Evolutionary conservation across 352 stramenopile species (phyloP), one percentile per base, ranked within the genome.

Genomic region (Ochromonadaceae sp.): DNA sequence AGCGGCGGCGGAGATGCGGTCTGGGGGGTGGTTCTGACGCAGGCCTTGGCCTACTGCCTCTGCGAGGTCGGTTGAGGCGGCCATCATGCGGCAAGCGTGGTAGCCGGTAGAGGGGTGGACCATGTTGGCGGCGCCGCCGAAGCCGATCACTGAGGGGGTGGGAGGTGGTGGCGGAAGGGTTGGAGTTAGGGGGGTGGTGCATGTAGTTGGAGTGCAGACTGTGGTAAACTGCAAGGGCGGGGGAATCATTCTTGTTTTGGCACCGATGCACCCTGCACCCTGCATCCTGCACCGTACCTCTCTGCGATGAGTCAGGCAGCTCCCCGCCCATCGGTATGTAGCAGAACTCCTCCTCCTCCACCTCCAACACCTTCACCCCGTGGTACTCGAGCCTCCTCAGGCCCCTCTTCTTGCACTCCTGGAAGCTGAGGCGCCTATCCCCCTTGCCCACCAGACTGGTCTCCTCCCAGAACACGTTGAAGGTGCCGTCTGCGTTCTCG

Each of bases 261-360:
- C n/a, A n/a, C n/a, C n/a, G n/a, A n/a, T n/a, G n/a, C n/a, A n/a
- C n/a, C n/a, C n/a, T n/a, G n/a, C n/a, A n/a, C n/a, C n/a, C n/a
- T n/a, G n/a, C n/a, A n/a, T n/a, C n/a, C n/a, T n/a, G n/a, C n/a
- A n/a, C n/a, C n/a, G n/a, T n/a, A n/a, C n/a, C 32, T 28, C 52
- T 14, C 35, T 60, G 52, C 20, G 3, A 14, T 20, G 4, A 4
- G 17, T 68, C 67, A 2, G 82, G 80, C 44, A 88, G 71, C 3
- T 78, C 66, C 31, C 82, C 82, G 48, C 82, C 82, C 79, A 86
- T 86, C 14, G 79, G 79, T 59, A 86, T 86, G 55, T 84, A 84
- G 66, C 79, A 86, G 35, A 78, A 85, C 71, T 90, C 82, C 71
- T 88, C 80, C 66, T 90, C 82, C 53, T 82, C 69, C 32, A 86